phyloP scores from a whole-genome alignment of 768 basidiomycete genomes.

The Phanerochaete sordida region DNA sequence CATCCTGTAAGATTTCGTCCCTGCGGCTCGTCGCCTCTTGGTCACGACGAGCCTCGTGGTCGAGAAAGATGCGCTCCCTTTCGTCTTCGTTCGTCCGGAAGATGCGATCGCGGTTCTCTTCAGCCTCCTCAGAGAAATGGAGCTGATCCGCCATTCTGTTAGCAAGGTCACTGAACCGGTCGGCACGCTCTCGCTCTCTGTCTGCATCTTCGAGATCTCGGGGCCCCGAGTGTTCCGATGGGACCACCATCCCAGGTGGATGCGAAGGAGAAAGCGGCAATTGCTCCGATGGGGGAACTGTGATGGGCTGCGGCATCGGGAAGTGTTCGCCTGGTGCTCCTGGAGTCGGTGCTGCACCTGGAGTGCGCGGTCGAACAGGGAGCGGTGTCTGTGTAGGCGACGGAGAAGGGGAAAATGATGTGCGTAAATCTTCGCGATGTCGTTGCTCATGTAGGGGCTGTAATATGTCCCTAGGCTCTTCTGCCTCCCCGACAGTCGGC shows the following conservation, averaged over 20 bases:
- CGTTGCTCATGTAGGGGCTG: neutral
- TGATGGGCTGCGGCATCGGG: neutral
- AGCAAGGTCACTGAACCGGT: constrained; percentile 56
- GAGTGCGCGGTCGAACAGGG: constrained; percentile 3
- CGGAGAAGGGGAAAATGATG: neutral
- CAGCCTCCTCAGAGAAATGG: constrained; percentile 51
- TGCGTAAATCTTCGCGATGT: neutral
- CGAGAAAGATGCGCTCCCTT: constrained; percentile 56
- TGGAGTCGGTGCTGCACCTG: neutral
- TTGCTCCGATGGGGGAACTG: neutral
- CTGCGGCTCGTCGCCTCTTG: constrained; percentile 49
- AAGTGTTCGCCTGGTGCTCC: neutral
- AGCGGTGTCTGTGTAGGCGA: neutral
- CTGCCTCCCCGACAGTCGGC: neutral
- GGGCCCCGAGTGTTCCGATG: constrained; percentile 18
- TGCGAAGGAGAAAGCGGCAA: neutral
- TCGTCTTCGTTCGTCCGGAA: constrained; percentile 66
- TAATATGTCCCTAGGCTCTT: neutral
- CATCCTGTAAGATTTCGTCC: constrained; percentile 36
- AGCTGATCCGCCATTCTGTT: constrained; percentile 45
- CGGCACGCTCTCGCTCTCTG: constrained; percentile 42
- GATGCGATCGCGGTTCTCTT: constrained; percentile 59
- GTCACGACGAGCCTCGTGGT: constrained; percentile 55
- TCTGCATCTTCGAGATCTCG: constrained; percentile 37
- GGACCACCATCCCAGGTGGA: neutral